phyloP scores from a whole-genome alignment of 768 basidiomycete genomes.

The Boletus speciosus region DNA sequence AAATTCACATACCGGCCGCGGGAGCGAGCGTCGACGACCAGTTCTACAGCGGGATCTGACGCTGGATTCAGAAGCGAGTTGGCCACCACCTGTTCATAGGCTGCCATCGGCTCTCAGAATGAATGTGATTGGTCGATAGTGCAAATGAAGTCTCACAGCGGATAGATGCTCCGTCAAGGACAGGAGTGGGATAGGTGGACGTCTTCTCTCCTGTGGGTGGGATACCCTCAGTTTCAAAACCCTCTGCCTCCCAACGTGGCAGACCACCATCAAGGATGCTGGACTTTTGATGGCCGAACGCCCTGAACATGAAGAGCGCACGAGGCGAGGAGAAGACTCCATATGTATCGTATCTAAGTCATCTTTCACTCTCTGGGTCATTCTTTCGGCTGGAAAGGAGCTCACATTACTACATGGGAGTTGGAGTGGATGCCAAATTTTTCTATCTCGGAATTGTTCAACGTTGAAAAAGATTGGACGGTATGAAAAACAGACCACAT shows the following conservation, averaged over 20 bases:
- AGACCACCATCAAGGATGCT: slow-evolving; percentile 93
- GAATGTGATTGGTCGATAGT: slow-evolving; percentile 30
- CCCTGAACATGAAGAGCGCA: slow-evolving; percentile 90
- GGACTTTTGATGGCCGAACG: slow-evolving; percentile 83
- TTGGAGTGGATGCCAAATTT: slow-evolving; percentile 66
- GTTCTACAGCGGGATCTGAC: slow-evolving; percentile 45
- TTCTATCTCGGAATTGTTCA: slow-evolving; percentile 39
- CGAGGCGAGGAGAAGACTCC: slow-evolving; percentile 93
- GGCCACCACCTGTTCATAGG: slow-evolving; percentile 74
- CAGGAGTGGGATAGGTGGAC: slow-evolving; percentile 50
- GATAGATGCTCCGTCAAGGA: slow-evolving; percentile 47
- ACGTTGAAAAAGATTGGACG: slow-evolving; percentile 2
- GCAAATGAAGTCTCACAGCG: slow-evolving; percentile 37
- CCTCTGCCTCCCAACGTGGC: slow-evolving; percentile 73
- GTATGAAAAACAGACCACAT: slow-evolving; percentile 56
- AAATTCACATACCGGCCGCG: slow-evolving; percentile 58
- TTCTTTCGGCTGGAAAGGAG: slow-evolving; percentile 4
- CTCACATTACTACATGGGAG: slow-evolving; percentile 82
- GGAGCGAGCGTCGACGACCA: slow-evolving; percentile 87
- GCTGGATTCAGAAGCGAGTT: slow-evolving; percentile 56
- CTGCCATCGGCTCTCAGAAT: slow-evolving; percentile 38
- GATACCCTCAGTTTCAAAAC: slow-evolving; percentile 46
- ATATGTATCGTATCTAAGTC: slow-evolving; percentile 75
- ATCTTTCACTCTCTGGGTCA: slow-evolving; percentile 7
- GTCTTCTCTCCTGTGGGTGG: slow-evolving; percentile 23